Evolutionary conservation across 257 asterid genomes (phyloP).

Genomic region (Ajuga chamaepitys): DNA sequence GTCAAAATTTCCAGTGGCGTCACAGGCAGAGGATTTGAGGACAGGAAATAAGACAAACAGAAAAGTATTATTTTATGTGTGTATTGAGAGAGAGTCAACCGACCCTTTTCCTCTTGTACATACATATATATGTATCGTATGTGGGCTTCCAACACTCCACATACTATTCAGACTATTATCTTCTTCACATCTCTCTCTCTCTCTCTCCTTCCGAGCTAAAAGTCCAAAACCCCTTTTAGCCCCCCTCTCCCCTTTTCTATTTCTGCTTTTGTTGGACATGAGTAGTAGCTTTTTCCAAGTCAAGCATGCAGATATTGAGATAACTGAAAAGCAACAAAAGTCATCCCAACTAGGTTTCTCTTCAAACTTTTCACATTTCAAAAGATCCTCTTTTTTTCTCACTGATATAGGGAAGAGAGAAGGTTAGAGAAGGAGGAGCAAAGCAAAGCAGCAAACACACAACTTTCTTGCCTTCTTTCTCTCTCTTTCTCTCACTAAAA

Average conservation of each 20-base stretch:
- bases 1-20: conserved; percentile 27
- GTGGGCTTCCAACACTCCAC: conserved; percentile 48
- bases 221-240: conserved; percentile 13
- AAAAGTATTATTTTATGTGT: not conserved
- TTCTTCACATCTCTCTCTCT: conserved; percentile 4
- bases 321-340: conserved; percentile 21
- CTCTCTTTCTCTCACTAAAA: conserved; percentile 29
- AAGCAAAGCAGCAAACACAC: conserved; percentile 24
- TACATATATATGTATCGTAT: conserved; percentile 36
- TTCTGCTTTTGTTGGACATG: conserved; percentile 27
- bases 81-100: conserved; percentile 33
- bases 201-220: conserved; percentile 15
- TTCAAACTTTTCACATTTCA: not conserved
- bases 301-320: conserved; percentile 58
- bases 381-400: not conserved
- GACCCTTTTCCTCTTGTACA: conserved; percentile 17
- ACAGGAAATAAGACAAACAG: not conserved
- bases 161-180: conserved; percentile 31
- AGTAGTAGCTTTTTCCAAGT: conserved; percentile 30
- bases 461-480: conserved; percentile 32
- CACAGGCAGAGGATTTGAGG: conserved; percentile 4
- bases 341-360: conserved; percentile 29
- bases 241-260: not conserved
- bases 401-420: conserved; percentile 22
- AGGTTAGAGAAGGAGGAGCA: conserved; percentile 45